Base-by-base conservation (phyloP, 2,329 filamentous ascomycete species). In the Thelonectria discophora region DNA sequence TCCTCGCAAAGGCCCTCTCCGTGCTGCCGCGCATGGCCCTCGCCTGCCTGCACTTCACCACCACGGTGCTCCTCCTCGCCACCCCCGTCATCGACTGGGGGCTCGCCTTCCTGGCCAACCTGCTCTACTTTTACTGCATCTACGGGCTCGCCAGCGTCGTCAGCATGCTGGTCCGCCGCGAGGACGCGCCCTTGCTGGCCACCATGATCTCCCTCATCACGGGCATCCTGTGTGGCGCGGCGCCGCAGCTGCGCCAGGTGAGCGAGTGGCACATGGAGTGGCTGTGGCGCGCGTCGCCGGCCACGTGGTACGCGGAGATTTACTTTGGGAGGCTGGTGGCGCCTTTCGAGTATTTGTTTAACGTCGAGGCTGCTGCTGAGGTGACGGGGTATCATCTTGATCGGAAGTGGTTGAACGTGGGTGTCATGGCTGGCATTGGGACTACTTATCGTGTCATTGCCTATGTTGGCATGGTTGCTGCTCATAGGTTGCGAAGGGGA, bases 71-170 rank as follows among this genome's bases (percentile, higher is more conserved):
- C 39, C 65, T 86, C 1, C 77, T 87, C 8, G 76, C 80, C 1
- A 80, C 78, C 3, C 84, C 84, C 1, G 74, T 81, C 20, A 84
- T 86, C 17, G 69, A 71, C n/a, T 88, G 81, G 75, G 70, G 72
- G 20, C 71, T 78, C 10, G 81, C 82, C 24, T 87, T 84, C 69
- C 55, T 77, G 13, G 79, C 78, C 7, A 87, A 87, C 58, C 67
- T 86, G 47, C 62, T 82, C 10, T 87, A 87, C 73, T 87, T 86
- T 67, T 88, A 82, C 74, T 82, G 82, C 67, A 83, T 87, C 52
- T 87, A 86, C 69, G 84, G 85, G 0, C 76, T 87, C 7, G 80
- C 85, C 0, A 82, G 79, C 34, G 74, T 78, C 30, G 72, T 87
- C 15, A 83, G 80, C 58, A 86, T 87, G 82, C 67, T 87, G 1